A percentile compares a stretch with the other conserved stretches of the same genome.
Conservation (phyloP, 2,329 filamentous ascomycete species). For the Fusarium dimerum region DNA sequence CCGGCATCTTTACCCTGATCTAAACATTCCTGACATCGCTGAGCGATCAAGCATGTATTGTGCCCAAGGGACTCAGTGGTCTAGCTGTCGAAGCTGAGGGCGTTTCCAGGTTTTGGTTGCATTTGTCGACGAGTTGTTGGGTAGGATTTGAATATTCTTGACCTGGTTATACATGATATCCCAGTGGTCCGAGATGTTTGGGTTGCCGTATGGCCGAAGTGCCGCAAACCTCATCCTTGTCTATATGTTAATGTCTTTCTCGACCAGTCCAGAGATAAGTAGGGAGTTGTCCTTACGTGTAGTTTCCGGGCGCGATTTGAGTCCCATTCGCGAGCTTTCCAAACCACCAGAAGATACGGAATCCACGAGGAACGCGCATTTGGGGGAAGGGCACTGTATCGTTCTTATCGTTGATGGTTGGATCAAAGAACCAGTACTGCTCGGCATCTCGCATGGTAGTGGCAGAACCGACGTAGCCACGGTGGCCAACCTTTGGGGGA, state of each 20-base stretch:
- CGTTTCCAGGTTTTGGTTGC: conserved; percentile 20
- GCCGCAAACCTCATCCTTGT: conserved; percentile 43
- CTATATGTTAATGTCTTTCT: conserved; percentile 4
- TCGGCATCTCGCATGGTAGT: conserved; percentile 40
- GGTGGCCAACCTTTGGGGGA: conserved; percentile 39
- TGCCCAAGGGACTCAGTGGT: too few relatives aligned
- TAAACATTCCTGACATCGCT: too few relatives aligned
- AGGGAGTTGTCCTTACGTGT: conserved; percentile 35
- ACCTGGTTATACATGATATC: conserved; percentile 38
- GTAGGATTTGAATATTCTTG: conserved; percentile 37
- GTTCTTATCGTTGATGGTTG: conserved; percentile 36
- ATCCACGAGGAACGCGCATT: conserved; percentile 35
- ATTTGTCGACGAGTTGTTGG: conserved; percentile 31
- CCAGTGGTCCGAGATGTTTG: conserved; percentile 43
- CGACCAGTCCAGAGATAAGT: background rate
- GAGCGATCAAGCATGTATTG: too few relatives aligned
- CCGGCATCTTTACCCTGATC: background rate
- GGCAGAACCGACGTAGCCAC: conserved; percentile 45
- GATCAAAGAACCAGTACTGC: conserved; percentile 37
- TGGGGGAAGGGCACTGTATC: conserved; percentile 42
- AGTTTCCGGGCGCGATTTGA: conserved; percentile 41
- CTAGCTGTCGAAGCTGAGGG: conserved; percentile 3
- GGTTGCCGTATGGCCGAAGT: conserved; percentile 43
- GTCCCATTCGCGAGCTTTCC: conserved; percentile 44
- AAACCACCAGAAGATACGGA: conserved; percentile 42